phyloP scores from a whole-genome alignment of 805 yeast genomes.

The Saccharomycopsis vini region DNA sequence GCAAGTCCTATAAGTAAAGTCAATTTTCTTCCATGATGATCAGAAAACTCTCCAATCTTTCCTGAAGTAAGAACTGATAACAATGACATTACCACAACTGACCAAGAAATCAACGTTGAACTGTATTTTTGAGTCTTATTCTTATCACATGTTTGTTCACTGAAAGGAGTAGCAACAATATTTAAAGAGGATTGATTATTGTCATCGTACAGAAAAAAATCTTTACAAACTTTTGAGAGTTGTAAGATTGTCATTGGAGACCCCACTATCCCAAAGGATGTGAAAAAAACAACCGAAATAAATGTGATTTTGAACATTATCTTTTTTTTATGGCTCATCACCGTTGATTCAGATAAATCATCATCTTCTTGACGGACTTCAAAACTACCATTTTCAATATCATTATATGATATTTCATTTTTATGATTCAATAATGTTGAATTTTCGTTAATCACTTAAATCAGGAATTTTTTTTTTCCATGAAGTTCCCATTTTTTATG shows the following conservation, averaged over 20 bases:
- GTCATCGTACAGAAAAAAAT: constrained; percentile 21
- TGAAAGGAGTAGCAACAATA: too few relatives aligned
- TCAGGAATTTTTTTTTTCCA: too few relatives aligned
- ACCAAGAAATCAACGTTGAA: constrained; percentile 42
- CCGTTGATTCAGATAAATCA: not conserved
- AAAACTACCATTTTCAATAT: too few relatives aligned
- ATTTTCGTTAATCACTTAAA: too few relatives aligned
- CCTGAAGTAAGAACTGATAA: constrained; percentile 47
- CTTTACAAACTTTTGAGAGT: constrained; percentile 35
- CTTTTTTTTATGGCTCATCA: not conserved
- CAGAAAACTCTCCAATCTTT: constrained; percentile 55
- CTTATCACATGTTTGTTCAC: constrained; percentile 28
- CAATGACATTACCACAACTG: constrained; percentile 33
- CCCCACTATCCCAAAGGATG: constrained; percentile 31
- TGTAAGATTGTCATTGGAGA: constrained; percentile 31
- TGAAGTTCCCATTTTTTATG: too few relatives aligned
- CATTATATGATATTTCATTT: too few relatives aligned
- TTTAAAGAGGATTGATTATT: not conserved
- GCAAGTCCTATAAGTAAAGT: constrained; percentile 31
- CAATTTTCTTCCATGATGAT: constrained; percentile 52
- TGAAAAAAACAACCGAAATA: constrained; percentile 33
- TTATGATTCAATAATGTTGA: too few relatives aligned
- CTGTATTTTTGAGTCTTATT: constrained; percentile 34
- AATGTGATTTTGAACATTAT: constrained; percentile 41
- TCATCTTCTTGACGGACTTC: too few relatives aligned